phyloP scores from a whole-genome alignment of 1,139 yeast genomes.

The Taiozyma onychis region DNA sequence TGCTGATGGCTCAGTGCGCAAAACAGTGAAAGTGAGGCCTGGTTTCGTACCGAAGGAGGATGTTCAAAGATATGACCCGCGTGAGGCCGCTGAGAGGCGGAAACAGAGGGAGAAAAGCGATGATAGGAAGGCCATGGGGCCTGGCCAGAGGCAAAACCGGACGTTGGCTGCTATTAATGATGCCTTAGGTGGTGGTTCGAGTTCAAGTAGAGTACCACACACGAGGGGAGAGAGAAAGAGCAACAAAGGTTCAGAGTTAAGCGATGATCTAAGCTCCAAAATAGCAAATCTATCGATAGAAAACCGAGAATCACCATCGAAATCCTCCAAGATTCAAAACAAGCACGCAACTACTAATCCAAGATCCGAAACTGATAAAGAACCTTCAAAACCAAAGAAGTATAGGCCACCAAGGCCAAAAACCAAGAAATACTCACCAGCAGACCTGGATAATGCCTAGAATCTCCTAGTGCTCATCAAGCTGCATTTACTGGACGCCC shows the following conservation, averaged over 20 bases:
- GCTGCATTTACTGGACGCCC: neutral
- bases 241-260: neutral
- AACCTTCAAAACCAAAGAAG: conserved; percentile 1
- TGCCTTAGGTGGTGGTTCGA: neutral
- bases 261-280: neutral
- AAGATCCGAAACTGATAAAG: neutral
- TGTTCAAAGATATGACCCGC: conserved; percentile 25
- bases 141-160: neutral
- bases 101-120: neutral
- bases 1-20: conserved; percentile 34
- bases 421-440: conserved; percentile 13
- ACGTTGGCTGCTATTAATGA: neutral
- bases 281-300: neutral
- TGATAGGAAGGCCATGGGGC: neutral
- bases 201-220: neutral
- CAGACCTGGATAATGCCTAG: conserved; percentile 11
- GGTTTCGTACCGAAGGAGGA: conserved; percentile 36
- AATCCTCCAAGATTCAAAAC: neutral
- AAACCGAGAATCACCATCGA: neutral
- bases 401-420: conserved; percentile 7
- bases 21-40: conserved; percentile 30
- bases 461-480: neutral
- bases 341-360: neutral
- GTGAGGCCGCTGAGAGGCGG: conserved; percentile 6
- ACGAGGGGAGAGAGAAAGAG: neutral